phyloP scores from a whole-genome alignment of 805 yeast genomes.

The Schwanniomyces sp. region DNA sequence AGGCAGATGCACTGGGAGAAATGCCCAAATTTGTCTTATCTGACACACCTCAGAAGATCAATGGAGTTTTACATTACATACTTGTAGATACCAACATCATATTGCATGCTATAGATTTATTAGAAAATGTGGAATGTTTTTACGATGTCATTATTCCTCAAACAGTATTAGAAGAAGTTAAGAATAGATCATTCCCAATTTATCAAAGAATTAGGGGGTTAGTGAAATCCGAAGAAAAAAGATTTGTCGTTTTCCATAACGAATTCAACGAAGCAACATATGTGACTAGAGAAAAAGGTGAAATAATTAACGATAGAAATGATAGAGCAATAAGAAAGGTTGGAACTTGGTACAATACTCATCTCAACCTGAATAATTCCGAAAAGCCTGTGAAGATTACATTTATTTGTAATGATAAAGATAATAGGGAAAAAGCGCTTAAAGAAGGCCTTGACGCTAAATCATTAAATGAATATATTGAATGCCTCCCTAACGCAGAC shows the following conservation, averaged over 20 bases:
- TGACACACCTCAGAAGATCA: conserved; percentile 52
- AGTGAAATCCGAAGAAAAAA: conserved; percentile 71
- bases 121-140: conserved; percentile 75
- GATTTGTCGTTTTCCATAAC: conserved; percentile 90
- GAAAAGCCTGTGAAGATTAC: conserved; percentile 46
- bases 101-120: conserved; percentile 82
- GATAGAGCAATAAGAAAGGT: conserved; percentile 85
- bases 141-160: conserved; percentile 94
- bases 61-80: conserved; percentile 72
- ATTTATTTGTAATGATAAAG: conserved; percentile 75
- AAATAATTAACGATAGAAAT: conserved; percentile 83
- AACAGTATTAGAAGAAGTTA: conserved; percentile 90
- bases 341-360: conserved; percentile 69
- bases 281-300: conserved; percentile 60
- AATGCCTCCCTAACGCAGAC: conserved; percentile 65
- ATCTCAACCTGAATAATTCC: conserved; percentile 43
- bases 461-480: conserved; percentile 69
- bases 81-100: conserved; percentile 88
- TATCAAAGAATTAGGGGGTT: conserved; percentile 80
- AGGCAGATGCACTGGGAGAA: conserved; percentile 67
- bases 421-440: conserved; percentile 58
- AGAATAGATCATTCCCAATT: conserved; percentile 82
- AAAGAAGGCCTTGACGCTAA: conserved; percentile 54
- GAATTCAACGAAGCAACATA: conserved; percentile 79
- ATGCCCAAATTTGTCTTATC: conserved; percentile 67